phyloP scores from a whole-genome alignment of 2,329 filamentous ascomycete genomes.

The Cladosporium sp. region DNA sequence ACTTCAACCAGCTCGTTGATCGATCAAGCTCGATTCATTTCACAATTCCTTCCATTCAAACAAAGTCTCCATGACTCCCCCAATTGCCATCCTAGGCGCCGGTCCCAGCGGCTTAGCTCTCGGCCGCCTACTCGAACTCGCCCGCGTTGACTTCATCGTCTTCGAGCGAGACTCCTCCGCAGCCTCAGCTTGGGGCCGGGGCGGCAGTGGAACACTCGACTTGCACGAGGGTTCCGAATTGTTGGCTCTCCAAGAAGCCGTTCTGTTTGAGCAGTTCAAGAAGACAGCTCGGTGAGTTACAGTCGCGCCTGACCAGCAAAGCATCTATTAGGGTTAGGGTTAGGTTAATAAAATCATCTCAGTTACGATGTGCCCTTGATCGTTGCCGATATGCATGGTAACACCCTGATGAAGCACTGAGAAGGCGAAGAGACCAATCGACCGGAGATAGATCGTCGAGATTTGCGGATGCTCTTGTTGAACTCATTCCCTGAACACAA shows the following conservation, averaged over 20 bases:
- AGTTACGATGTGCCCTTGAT: slow-evolving; percentile 22
- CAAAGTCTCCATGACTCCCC: slow-evolving; percentile 13
- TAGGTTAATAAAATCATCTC: background rate
- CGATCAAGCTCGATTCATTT: no score
- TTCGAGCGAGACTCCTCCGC: slow-evolving; percentile 25
- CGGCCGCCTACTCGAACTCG: slow-evolving; percentile 24
- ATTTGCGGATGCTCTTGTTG: slow-evolving; percentile 36
- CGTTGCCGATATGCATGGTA: slow-evolving; percentile 20
- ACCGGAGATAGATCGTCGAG: slow-evolving; percentile 40
- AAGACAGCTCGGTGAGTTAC: slow-evolving; percentile 19
- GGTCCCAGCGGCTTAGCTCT: slow-evolving; percentile 30
- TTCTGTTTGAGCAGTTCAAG: slow-evolving; percentile 28
- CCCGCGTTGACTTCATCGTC: slow-evolving; percentile 23
- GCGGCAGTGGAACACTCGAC: slow-evolving; percentile 29
- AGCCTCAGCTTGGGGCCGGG: slow-evolving; percentile 6
- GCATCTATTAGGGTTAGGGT: background rate
- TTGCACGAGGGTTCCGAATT: slow-evolving; percentile 28
- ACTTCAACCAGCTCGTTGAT: no score
- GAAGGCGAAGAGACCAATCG: slow-evolving; percentile 26
- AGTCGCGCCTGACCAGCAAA: no score
- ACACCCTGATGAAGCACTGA: slow-evolving; percentile 15
- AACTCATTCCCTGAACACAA: slow-evolving; percentile 30
- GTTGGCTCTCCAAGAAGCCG: slow-evolving; percentile 27
- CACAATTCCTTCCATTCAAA: no score
- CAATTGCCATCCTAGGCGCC: slow-evolving; percentile 32